Conservation (phyloP, 768 basidiomycete species). For the Kondoa subrosea region DNA sequence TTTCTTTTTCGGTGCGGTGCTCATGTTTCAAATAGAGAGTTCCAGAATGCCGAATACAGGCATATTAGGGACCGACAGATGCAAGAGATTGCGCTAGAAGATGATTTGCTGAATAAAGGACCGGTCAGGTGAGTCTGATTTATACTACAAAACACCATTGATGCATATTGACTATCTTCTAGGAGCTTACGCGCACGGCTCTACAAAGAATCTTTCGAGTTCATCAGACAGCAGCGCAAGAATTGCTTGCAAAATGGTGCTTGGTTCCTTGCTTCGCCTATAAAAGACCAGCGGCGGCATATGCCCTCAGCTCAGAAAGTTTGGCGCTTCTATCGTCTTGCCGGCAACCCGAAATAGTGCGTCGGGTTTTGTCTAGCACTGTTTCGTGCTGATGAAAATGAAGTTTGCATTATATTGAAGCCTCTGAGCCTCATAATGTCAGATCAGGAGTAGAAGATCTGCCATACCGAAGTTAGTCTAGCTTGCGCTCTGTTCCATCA, state of each 20-base stretch:
- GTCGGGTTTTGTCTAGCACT: neutral
- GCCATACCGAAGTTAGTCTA: slow-evolving; percentile 45
- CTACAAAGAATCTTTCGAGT: slow-evolving; percentile 77
- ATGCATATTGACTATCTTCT: neutral
- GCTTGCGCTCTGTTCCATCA: no score
- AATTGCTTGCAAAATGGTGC: slow-evolving; percentile 74
- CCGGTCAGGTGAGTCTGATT: slow-evolving; percentile 52
- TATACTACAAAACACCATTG: neutral
- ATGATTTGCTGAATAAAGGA: slow-evolving; percentile 67
- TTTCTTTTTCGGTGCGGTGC: neutral
- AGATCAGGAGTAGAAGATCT: slow-evolving; percentile 71
- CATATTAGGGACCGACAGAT: slow-evolving; percentile 64
- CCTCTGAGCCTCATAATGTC: slow-evolving; percentile 44
- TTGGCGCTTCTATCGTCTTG: slow-evolving; percentile 78
- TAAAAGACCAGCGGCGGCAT: neutral
- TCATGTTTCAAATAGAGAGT: slow-evolving; percentile 9
- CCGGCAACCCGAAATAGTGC: slow-evolving; percentile 30
- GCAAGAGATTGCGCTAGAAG: slow-evolving; percentile 73
- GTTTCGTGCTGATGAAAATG: neutral
- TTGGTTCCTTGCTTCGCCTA: slow-evolving; percentile 53
- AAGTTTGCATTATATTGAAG: slow-evolving; percentile 23
- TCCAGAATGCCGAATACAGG: slow-evolving; percentile 19
- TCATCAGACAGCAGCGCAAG: slow-evolving; percentile 72
- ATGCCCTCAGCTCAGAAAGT: neutral
- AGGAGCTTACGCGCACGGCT: slow-evolving; percentile 71